Conservation (phyloP, 2,329 filamentous ascomycete genomes). For the Trichoderma citrinoviride region DNA sequence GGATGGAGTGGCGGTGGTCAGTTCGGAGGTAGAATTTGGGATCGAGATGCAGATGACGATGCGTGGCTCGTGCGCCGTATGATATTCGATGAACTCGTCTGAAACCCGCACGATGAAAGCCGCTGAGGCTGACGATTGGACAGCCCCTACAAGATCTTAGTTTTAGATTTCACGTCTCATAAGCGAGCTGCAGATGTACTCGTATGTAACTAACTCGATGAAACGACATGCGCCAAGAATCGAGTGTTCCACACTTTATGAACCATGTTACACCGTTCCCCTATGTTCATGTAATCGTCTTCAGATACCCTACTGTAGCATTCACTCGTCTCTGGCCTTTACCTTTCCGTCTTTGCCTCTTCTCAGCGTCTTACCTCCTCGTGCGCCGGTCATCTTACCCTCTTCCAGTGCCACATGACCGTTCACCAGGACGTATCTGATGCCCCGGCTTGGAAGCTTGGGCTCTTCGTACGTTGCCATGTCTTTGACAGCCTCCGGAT, state of each 20-base stretch:
- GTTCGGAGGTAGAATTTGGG: background rate
- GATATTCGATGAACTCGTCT: background rate
- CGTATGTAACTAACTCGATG: too few species aligned
- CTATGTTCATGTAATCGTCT: too few species aligned
- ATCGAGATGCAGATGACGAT: background rate
- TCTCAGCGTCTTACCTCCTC: constrained; percentile 25
- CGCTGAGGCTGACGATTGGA: constrained; percentile 9
- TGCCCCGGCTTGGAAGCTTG: constrained; percentile 25
- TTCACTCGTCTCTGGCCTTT: constrained; percentile 14
- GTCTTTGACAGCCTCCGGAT: constrained; percentile 25
- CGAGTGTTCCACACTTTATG: too few species aligned
- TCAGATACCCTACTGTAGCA: background rate
- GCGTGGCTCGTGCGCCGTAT: background rate
- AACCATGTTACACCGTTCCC: too few species aligned
- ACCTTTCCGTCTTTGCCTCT: constrained; percentile 25
- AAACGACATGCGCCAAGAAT: background rate
- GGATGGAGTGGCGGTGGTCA: background rate
- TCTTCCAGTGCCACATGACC: constrained; percentile 27
- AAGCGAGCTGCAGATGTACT: background rate
- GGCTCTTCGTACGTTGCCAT: constrained; percentile 29
- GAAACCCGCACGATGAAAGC: background rate
- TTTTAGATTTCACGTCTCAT: background rate
- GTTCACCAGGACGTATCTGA: constrained; percentile 28
- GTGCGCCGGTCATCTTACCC: constrained; percentile 25
- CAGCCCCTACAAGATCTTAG: background rate